Evolutionary conservation across 2,329 filamentous ascomycete species (phyloP).

Genomic region (Fonsecaea pedrosoi): DNA sequence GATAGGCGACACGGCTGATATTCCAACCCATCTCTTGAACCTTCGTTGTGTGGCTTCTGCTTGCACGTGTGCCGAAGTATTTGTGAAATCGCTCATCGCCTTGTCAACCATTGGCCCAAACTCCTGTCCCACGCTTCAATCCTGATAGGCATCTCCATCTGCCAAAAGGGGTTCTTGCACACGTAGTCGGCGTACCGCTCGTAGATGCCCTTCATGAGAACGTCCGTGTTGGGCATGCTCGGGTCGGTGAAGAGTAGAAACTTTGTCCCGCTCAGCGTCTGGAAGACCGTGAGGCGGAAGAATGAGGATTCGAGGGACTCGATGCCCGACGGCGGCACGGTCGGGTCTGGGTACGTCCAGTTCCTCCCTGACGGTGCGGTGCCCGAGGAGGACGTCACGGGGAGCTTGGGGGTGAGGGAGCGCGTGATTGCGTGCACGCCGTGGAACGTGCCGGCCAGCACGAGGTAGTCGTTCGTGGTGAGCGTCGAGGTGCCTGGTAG

Average conservation of each 20-base stretch:
- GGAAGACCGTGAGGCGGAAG: constrained; percentile 95
- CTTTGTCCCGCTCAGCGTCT: constrained; percentile 91
- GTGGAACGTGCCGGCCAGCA: constrained; percentile 96
- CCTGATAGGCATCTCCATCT: constrained; percentile 93
- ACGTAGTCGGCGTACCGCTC: constrained; percentile 96
- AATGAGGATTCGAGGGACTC: constrained; percentile 93
- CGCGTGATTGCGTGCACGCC: constrained; percentile 74
- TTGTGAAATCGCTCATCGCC: constrained; percentile 44
- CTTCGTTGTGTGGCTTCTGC: too few species aligned
- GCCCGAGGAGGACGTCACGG: constrained; percentile 43
- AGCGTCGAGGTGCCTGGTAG: constrained; percentile 76
- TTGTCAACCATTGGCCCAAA: constrained; percentile 77
- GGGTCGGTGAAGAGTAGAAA: constrained; percentile 95
- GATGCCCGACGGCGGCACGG: constrained; percentile 66
- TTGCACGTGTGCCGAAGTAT: not conserved
- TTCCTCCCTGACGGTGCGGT: constrained; percentile 43
- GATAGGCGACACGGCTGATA: not conserved
- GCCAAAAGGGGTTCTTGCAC: constrained; percentile 99
- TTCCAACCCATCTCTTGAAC: not conserved
- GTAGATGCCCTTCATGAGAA: constrained; percentile 83
- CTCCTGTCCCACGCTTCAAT: constrained; percentile 95
- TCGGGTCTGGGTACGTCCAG: constrained; percentile 43
- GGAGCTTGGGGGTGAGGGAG: constrained; percentile 56
- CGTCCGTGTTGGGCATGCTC: constrained; percentile 84
- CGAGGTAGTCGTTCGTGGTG: constrained; percentile 93